phyloP scores from a whole-genome alignment of 192 early-diverging fungal genomes.

The Linderina pennispora region DNA sequence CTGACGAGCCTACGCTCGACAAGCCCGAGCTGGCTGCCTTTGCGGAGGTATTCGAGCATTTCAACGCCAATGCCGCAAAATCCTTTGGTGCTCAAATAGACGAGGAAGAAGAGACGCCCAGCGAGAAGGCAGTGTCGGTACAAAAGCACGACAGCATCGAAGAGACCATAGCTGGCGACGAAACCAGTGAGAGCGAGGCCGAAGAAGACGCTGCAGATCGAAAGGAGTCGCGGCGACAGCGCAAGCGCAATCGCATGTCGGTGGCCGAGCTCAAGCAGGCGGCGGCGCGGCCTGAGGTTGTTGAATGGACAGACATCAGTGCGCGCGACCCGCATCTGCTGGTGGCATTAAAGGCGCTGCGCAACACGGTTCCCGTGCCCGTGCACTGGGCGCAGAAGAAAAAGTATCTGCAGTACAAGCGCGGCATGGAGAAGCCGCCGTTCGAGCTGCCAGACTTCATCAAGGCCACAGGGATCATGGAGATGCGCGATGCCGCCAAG shows the following conservation, averaged over 20 bases:
- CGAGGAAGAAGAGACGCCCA: constrained; percentile 14
- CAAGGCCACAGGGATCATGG: constrained; percentile 95
- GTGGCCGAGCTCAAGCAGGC: constrained; percentile 92
- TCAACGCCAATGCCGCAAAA: constrained; percentile 23
- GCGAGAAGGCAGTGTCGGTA: no score
- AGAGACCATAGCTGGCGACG: neutral
- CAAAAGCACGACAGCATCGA: neutral
- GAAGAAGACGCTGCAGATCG: constrained; percentile 18
- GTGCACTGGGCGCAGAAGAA: constrained; percentile 94
- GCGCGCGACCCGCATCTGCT: constrained; percentile 86
- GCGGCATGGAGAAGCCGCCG: constrained; percentile 92
- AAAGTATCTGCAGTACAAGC: constrained; percentile 95
- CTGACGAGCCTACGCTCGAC: constrained; percentile 4
- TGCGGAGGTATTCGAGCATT: constrained; percentile 26
- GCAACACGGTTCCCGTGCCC: constrained; percentile 95
- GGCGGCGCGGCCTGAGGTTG: constrained; percentile 88
- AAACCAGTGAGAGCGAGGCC: constrained; percentile 10
- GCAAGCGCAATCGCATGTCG: constrained; percentile 50
- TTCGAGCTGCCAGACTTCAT: constrained; percentile 98
- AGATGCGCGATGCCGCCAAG: constrained; percentile 82
- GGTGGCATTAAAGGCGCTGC: constrained; percentile 81
- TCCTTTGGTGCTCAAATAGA: constrained; percentile 29
- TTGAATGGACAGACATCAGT: constrained; percentile 95
- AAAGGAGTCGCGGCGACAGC: constrained; percentile 44
- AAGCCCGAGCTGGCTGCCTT: constrained; percentile 23